Evolutionary conservation across 495 filamentous ascomycete genomes (phyloP).

Genomic region (Aspergillus ostianus): DNA sequence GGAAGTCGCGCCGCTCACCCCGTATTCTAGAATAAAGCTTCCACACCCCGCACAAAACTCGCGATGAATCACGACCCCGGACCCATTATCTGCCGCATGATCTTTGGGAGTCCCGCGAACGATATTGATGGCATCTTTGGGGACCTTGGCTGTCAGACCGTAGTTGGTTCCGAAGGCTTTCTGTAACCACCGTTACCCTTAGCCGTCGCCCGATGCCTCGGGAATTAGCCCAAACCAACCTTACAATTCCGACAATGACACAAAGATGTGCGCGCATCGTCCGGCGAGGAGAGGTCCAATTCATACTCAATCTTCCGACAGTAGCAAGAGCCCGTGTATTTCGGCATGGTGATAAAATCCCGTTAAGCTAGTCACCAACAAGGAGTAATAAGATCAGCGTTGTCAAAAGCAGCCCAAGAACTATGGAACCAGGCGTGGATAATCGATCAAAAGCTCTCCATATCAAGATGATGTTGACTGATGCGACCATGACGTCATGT

Average conservation of each 20-base stretch:
- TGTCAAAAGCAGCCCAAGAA: not conserved
- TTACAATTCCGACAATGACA: slow-evolving; percentile 67
- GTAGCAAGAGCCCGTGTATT: slow-evolving; percentile 48
- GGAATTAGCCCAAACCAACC: slow-evolving; percentile 18
- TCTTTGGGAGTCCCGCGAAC: slow-evolving; percentile 43
- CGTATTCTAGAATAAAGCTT: slow-evolving; percentile 62
- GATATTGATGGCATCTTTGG: slow-evolving; percentile 43
- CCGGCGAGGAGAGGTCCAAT: slow-evolving; percentile 41
- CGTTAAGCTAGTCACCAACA: not conserved
- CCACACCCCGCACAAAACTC: slow-evolving; percentile 67
- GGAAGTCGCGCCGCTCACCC: slow-evolving; percentile 34
- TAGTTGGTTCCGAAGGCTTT: slow-evolving; percentile 65
- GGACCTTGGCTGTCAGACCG: slow-evolving; percentile 63
- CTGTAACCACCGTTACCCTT: slow-evolving; percentile 10
- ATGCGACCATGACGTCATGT: not conserved
- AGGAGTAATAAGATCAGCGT: not conserved
- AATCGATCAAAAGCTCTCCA: no score
- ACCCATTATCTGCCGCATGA: slow-evolving; percentile 58
- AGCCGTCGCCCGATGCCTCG: not conserved
- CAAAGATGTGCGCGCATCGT: slow-evolving; percentile 61
- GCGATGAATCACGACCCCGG: slow-evolving; percentile 51
- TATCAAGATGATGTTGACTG: not conserved
- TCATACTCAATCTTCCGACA: slow-evolving; percentile 49
- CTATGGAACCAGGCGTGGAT: not conserved
- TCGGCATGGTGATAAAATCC: slow-evolving; percentile 20